Evolutionary conservation across 371 early-diverging fungal species (phyloP).

Genomic region (Basidiobolus meristosporus): DNA sequence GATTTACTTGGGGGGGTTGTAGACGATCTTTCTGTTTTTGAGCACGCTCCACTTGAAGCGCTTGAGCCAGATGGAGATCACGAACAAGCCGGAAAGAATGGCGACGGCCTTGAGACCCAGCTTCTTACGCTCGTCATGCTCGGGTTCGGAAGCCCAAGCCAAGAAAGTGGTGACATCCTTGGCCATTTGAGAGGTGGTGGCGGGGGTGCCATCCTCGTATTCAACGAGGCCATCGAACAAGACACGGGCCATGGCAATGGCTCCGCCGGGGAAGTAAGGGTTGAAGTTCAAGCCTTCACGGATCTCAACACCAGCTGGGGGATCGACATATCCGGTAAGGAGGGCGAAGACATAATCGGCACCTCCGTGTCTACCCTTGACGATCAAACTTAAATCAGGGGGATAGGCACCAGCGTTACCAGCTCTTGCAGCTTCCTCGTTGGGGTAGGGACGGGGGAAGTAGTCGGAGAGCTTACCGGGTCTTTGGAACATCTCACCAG

Average conservation of each 20-base stretch:
- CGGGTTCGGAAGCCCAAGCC: constrained; percentile 90
- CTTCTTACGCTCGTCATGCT: constrained; percentile 91
- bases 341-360: constrained; percentile 89
- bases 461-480: constrained; percentile 91
- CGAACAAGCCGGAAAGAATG: constrained; percentile 24
- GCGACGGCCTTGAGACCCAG: constrained; percentile 82
- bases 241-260: constrained; percentile 92
- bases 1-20: constrained; percentile 24
- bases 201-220: constrained; percentile 95
- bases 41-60: constrained; percentile 57
- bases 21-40: constrained; percentile 66
- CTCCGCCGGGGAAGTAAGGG: constrained; percentile 97
- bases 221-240: constrained; percentile 89
- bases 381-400: constrained; percentile 90
- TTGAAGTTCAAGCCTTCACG: constrained; percentile 95
- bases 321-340: constrained; percentile 86
- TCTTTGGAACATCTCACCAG: constrained; percentile 82
- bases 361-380: constrained; percentile 90
- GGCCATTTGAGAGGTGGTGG: constrained; percentile 91
- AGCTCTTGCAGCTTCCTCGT: constrained; percentile 92
- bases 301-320: constrained; percentile 87
- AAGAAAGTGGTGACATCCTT: constrained; percentile 93
- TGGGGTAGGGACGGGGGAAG: constrained; percentile 84
- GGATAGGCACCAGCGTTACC: constrained; percentile 93
- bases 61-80: constrained; percentile 40